Base-by-base conservation (phyloP, 768 basidiomycete genomes). In the Panaeolus cyanescens region DNA sequence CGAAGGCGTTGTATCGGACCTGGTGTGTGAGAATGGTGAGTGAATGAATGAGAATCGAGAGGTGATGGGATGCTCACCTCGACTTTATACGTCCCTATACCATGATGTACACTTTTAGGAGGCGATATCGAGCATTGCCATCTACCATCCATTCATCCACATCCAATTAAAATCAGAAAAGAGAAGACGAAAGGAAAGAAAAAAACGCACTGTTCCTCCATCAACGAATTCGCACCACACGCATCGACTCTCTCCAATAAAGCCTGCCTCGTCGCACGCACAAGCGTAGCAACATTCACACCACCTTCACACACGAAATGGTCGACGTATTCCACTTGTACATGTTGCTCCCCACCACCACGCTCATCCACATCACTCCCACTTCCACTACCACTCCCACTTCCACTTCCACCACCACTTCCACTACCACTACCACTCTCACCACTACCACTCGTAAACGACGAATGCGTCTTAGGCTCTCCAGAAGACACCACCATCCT, bases 191-290 rank as follows among this genome's bases (percentile, higher is more conserved):
- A n/a, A n/a, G n/a, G n/a, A n/a, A n/a, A n/a, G n/a, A n/a, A n/a
- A n/a, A n/a, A n/a, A 1, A 85, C 89, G 53, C 68, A 91, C 91
- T 82, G 79, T 69, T 92, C 90, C 37, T 91, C 85, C 3, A 88
- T 81, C 57, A 92, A 78, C 1, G 83, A 84, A 65, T 86, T 87
- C 3, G 81, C 86, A 17, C 84, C 87, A n/a, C 83, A 63, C 7
- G 68, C 64, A 57, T 77, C 73, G 13, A 85, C 85, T 58, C 77
- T 75, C 61, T 85, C 80, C 55, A 87, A 67, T 58, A 91, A 70
- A 39, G 75, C 72, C 2, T 75, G 71, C 53, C 88, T 80, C 32
- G 86, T 82, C 5, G 79, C 82, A 13, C 86, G 75, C 54, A 92
- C 74, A 12, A 92, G 77, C 56, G 80, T 82, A n/a, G 72, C 67